Conservation (phyloP, 768 basidiomycete genomes). For the Dioszegia aurantiaca region DNA sequence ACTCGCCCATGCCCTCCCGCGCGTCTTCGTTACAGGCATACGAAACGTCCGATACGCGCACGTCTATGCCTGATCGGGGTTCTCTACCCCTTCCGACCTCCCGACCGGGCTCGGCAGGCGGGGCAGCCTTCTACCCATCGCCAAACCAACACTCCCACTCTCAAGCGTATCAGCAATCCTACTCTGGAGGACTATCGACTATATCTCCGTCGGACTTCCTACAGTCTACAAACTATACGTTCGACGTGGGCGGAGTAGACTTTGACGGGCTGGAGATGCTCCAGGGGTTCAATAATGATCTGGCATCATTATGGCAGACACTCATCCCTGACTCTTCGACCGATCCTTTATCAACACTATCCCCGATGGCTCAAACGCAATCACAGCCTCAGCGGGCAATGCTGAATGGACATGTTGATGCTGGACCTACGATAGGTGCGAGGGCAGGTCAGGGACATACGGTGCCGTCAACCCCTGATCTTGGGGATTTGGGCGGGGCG, state of each 20-base stretch:
- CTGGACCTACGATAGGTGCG: constrained; percentile 1
- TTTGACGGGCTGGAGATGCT: constrained; percentile 45
- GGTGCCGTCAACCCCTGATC: constrained; percentile 1
- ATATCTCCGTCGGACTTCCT: neutral
- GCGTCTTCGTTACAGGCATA: constrained; percentile 15
- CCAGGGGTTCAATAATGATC: constrained; percentile 37
- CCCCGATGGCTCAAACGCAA: neutral
- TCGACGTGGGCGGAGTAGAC: constrained; percentile 41
- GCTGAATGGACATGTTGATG: neutral
- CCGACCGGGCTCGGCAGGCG: neutral
- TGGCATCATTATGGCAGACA: constrained; percentile 32
- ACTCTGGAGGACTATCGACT: neutral
- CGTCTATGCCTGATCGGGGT: constrained; percentile 8
- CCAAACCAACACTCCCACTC: neutral
- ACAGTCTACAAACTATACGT: constrained; percentile 14
- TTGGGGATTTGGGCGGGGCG: neutral
- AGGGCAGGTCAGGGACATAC: constrained; percentile 10
- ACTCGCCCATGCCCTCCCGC: constrained; percentile 5
- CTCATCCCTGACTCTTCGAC: constrained; percentile 17
- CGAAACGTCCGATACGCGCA: constrained; percentile 42
- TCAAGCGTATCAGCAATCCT: constrained; percentile 1
- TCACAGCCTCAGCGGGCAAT: neutral
- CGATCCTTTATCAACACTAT: neutral
- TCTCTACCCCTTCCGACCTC: too few relatives aligned
- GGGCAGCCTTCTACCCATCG: neutral